A percentile compares a stretch with the other conserved stretches of the same genome.
Evolutionary conservation across 177 flowering plant species (phyloP).

Genomic region (Tripterygium wilfordii): DNA sequence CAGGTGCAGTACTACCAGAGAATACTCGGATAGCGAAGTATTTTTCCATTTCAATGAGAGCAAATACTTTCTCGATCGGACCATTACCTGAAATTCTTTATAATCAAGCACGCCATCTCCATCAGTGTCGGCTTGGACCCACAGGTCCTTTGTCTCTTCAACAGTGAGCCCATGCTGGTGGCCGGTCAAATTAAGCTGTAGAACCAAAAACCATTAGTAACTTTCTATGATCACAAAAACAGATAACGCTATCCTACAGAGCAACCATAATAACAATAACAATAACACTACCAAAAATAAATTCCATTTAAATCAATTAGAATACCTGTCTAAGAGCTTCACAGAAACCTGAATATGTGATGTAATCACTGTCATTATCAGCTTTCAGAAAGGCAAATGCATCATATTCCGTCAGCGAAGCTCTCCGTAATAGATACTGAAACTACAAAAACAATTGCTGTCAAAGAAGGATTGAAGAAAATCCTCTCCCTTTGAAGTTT

Average conservation of each 20-base stretch:
- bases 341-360: slow-evolving; percentile 72
- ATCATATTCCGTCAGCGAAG: slow-evolving; percentile 62
- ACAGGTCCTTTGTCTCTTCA: slow-evolving; percentile 69
- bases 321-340: slow-evolving; percentile 80
- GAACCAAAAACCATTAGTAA: background rate
- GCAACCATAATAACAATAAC: too few species aligned
- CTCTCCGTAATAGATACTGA: slow-evolving; percentile 72
- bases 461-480: slow-evolving; percentile 6
- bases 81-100: slow-evolving; percentile 70
- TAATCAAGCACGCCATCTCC: slow-evolving; percentile 73
- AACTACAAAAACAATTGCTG: slow-evolving; percentile 6
- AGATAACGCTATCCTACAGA: background rate
- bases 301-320: too few species aligned
- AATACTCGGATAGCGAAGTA: too few species aligned
- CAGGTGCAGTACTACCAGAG: background rate
- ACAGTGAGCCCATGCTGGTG: slow-evolving; percentile 59
- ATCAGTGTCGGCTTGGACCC: slow-evolving; percentile 75
- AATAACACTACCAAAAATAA: too few species aligned
- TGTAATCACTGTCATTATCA: slow-evolving; percentile 54
- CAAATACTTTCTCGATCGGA: too few species aligned
- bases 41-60: too few species aligned
- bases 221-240: background rate
- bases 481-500: too few species aligned
- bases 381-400: slow-evolving; percentile 85
- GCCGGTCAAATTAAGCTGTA: slow-evolving; percentile 72